Evolutionary conservation across 495 filamentous ascomycete species (phyloP).

Genomic region (Thozetella sp.): DNA sequence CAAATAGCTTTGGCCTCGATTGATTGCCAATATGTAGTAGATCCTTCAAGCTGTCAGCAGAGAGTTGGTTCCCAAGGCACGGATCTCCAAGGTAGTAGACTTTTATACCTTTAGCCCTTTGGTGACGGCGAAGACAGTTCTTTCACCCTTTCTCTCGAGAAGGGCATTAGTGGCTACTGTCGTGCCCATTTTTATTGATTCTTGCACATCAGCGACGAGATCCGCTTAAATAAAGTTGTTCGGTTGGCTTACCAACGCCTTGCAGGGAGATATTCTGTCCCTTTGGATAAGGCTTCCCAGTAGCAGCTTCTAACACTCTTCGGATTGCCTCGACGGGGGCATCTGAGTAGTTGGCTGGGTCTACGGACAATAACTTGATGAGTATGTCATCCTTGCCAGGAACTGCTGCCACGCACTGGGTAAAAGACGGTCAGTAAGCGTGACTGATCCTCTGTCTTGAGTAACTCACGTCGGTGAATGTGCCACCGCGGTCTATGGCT

Average conservation of each 20-base stretch:
- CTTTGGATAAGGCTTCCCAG: neutral
- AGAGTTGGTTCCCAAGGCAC: no score
- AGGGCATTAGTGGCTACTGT: slow-evolving; percentile 89
- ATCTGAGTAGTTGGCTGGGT: slow-evolving; percentile 86
- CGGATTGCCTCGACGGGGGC: slow-evolving; percentile 91
- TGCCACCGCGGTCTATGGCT: slow-evolving; percentile 71
- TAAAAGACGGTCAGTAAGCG: no score
- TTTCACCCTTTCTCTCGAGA: slow-evolving; percentile 91
- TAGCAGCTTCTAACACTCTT: slow-evolving; percentile 59
- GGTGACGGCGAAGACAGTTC: slow-evolving; percentile 87
- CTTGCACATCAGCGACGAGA: slow-evolving; percentile 76
- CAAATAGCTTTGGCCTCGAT: slow-evolving; percentile 82
- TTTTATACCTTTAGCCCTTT: no score
- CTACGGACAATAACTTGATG: slow-evolving; percentile 88
- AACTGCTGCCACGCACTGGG: slow-evolving; percentile 67
- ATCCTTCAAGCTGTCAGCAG: slow-evolving; percentile 90
- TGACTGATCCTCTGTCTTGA: no score
- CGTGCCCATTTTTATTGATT: slow-evolving; percentile 86
- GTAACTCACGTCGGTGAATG: no score
- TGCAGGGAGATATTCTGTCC: neutral
- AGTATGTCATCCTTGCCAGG: slow-evolving; percentile 68
- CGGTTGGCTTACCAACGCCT: neutral
- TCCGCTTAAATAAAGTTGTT: slow-evolving; percentile 75
- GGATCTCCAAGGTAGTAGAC: no score
- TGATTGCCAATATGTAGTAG: slow-evolving; percentile 88